Percentiles rank a stretch among this genome's conserved stretches.
These are phyloP conservation scores for Bimuria novae-zelandiae DNA, from an alignment of 2,329 filamentous ascomycete genomes.

Conservation along the genomic window DNA sequence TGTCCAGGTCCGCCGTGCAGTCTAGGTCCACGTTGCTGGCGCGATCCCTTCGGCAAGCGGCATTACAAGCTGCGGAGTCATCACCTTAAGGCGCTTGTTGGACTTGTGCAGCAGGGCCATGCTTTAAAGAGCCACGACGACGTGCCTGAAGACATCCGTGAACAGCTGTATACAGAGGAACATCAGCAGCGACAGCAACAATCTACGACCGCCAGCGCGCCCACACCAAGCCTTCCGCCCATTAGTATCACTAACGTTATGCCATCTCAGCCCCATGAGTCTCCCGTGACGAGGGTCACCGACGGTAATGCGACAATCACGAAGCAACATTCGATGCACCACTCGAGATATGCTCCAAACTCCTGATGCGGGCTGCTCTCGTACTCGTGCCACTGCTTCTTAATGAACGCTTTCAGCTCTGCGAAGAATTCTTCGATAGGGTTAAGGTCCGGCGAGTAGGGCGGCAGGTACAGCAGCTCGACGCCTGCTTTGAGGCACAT, in stretches of 20 bases:
- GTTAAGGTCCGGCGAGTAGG: conserved; percentile 45
- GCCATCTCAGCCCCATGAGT: conserved; percentile 14
- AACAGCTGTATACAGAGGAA: conserved; percentile 41
- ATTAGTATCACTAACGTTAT: conserved; percentile 41
- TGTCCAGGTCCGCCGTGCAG: conserved; percentile 26
- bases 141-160: conserved; percentile 35
- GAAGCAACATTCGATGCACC: conserved; percentile 20
- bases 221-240: conserved; percentile 22
- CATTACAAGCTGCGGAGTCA: conserved; percentile 39
- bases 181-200: conserved; percentile 29
- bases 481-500: conserved; percentile 40
- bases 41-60: conserved; percentile 38
- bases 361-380: conserved; percentile 13
- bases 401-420: conserved; percentile 44
- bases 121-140: conserved; percentile 28
- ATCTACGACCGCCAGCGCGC: conserved; percentile 18
- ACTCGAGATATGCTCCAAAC: conserved; percentile 35
- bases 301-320: conserved; percentile 4
- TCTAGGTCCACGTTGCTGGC: conserved; percentile 40
- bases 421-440: conserved; percentile 46
- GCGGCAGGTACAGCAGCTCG: conserved; percentile 40
- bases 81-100: conserved; percentile 37
- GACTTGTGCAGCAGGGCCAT: conserved; percentile 30
- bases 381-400: conserved; percentile 28
- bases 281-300: conserved; percentile 1